Evolutionary conservation across 768 basidiomycete genomes (phyloP).

Genomic region (Auriscalpium orientale): DNA sequence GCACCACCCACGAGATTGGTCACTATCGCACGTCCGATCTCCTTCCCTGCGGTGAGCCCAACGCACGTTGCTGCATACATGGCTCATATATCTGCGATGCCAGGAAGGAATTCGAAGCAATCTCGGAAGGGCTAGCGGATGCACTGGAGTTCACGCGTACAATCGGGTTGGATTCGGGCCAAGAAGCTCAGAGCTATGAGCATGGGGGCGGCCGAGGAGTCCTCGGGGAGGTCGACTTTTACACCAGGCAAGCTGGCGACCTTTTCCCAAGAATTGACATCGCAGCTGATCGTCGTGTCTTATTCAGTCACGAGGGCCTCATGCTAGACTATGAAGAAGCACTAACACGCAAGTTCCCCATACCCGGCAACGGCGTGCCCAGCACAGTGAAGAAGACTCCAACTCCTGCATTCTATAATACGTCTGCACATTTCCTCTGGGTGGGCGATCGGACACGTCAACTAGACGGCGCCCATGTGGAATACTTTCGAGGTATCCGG

Average conservation of each 20-base stretch:
- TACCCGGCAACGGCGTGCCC: conserved; percentile 19
- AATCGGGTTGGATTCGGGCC: conserved; percentile 63
- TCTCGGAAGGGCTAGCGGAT: conserved; percentile 78
- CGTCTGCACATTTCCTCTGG: conserved; percentile 93
- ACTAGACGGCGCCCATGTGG: conserved; percentile 87
- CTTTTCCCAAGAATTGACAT: not conserved
- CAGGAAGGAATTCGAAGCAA: conserved; percentile 78
- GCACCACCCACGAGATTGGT: conserved; percentile 88
- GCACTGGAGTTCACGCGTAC: conserved; percentile 90
- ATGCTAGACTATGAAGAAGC: conserved; percentile 92
- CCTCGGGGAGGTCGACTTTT: conserved; percentile 87
- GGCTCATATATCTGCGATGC: not conserved
- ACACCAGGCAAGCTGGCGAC: conserved; percentile 62
- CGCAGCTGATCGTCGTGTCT: not conserved
- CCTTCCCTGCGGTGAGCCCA: conserved; percentile 55
- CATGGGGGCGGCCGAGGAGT: conserved; percentile 62
- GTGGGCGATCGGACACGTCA: conserved; percentile 95
- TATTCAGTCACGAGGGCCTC: conserved; percentile 77
- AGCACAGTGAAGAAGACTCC: conserved; percentile 1
- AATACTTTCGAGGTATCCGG: conserved; percentile 87
- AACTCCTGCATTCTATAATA: conserved; percentile 65
- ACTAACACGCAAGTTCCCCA: conserved; percentile 64
- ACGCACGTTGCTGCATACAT: not conserved
- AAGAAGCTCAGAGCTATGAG: conserved; percentile 45
- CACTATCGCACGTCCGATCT: conserved; percentile 84